Percentiles rank a stretch among this genome's conserved stretches.
Evolutionary conservation across 1,139 yeast genomes (phyloP).

Genomic region (Kodamaea derodonti): DNA sequence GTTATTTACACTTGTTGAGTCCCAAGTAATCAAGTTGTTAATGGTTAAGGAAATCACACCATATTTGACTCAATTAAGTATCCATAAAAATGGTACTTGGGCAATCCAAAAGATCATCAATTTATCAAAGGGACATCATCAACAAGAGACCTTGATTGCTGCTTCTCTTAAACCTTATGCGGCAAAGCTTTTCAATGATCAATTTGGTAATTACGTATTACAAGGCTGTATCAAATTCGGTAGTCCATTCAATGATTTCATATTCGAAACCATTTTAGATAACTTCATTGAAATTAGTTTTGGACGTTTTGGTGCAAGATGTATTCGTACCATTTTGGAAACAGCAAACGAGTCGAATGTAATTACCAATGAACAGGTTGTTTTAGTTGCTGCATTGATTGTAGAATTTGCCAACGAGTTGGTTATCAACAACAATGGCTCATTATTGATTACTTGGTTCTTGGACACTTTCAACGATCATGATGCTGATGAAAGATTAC

Average conservation of each 20-base stretch:
- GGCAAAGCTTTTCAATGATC: slow-evolving; percentile 85
- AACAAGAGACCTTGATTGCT: slow-evolving; percentile 70
- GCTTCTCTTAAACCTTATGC: slow-evolving; percentile 76
- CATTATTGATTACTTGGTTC: slow-evolving; percentile 88
- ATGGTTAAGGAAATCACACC: slow-evolving; percentile 81
- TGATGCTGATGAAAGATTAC: slow-evolving; percentile 33
- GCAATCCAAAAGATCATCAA: slow-evolving; percentile 95
- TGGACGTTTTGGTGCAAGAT: slow-evolving; percentile 93
- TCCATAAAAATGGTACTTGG: slow-evolving; percentile 99
- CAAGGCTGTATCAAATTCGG: slow-evolving; percentile 93
- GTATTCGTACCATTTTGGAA: slow-evolving; percentile 89
- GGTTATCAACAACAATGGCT: slow-evolving; percentile 83
- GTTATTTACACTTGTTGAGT: slow-evolving; percentile 64
- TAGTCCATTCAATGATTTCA: slow-evolving; percentile 82
- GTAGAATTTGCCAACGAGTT: slow-evolving; percentile 75
- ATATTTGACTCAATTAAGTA: slow-evolving; percentile 84
- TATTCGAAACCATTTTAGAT: slow-evolving; percentile 77
- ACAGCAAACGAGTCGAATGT: slow-evolving; percentile 46
- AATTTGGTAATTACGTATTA: slow-evolving; percentile 92
- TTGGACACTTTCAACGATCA: slow-evolving; percentile 77
- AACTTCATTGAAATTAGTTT: slow-evolving; percentile 80
- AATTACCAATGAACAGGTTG: slow-evolving; percentile 59
- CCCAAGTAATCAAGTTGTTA: slow-evolving; percentile 69
- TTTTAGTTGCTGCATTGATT: slow-evolving; percentile 76
- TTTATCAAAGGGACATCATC: slow-evolving; percentile 47